Percentiles rank a stretch among this genome's conserved stretches.
Conservation (phyloP, 441 rosid genomes). For the Jatropha podagrica region DNA sequence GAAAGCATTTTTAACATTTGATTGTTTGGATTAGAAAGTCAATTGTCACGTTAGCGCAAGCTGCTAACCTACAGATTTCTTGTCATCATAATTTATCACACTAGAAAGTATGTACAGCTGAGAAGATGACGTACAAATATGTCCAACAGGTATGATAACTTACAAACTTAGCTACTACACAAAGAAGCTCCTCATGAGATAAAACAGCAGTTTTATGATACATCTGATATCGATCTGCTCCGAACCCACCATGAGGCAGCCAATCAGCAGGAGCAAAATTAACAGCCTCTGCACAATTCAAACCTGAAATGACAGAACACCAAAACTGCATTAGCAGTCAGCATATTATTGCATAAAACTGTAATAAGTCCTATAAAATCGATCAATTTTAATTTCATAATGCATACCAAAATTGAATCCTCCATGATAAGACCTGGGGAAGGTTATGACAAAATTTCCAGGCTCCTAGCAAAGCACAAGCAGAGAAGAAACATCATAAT, state of each 20-base stretch:
- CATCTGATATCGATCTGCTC: constrained; percentile 75
- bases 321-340: constrained; percentile 13
- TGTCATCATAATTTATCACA: constrained; percentile 9
- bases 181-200: constrained; percentile 98
- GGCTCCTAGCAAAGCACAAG: constrained; percentile 67
- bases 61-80: not conserved
- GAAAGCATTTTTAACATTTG: not conserved
- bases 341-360: constrained; percentile 11
- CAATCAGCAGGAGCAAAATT: constrained; percentile 99
- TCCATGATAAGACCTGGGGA: constrained; percentile 93
- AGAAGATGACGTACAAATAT: constrained; percentile 32
- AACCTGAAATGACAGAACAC: constrained; percentile 49
- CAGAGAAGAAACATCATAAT: constrained; percentile 20
- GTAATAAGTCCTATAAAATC: constrained; percentile 10
- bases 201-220: constrained; percentile 88
- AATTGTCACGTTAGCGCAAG: not conserved
- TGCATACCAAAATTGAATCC: constrained; percentile 96
- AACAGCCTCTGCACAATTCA: constrained; percentile 97
- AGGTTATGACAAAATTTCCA: constrained; percentile 95
- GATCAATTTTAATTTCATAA: constrained; percentile 17
- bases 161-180: constrained; percentile 78
- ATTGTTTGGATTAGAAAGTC: not conserved
- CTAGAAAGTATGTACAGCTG: constrained; percentile 7
- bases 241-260: constrained; percentile 93
- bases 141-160: constrained; percentile 17